Evolutionary conservation across 192 early-diverging fungal species (phyloP).

Genomic region (Geranomyces michiganensis): DNA sequence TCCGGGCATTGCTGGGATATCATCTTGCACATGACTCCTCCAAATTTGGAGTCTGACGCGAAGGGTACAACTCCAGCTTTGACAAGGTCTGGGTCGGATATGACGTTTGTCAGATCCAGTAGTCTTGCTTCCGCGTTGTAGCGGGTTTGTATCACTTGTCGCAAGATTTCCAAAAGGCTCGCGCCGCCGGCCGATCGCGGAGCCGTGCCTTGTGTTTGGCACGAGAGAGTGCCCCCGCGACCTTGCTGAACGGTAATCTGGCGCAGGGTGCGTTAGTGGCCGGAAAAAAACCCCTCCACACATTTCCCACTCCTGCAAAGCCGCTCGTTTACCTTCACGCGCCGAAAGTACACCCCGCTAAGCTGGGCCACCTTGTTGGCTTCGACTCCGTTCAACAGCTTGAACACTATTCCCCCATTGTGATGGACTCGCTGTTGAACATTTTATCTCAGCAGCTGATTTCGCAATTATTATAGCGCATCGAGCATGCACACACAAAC

Average conservation of each 20-base stretch:
- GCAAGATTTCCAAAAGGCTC: slow-evolving; percentile 12
- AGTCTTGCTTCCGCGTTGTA: slow-evolving; percentile 33
- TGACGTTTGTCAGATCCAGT: slow-evolving; percentile 33
- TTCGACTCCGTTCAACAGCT: slow-evolving; percentile 5
- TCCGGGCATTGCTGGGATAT: slow-evolving; percentile 45
- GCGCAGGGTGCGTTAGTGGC: background rate
- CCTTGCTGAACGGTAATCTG: background rate
- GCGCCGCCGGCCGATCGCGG: background rate
- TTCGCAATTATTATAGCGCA: background rate
- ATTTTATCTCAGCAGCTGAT: background rate
- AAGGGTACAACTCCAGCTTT: slow-evolving; percentile 30
- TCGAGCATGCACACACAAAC: background rate
- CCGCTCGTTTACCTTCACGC: slow-evolving; percentile 4
- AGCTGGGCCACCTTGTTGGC: slow-evolving; percentile 2
- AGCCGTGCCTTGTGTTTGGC: background rate
- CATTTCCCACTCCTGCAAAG: too few species aligned
- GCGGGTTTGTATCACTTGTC: slow-evolving; percentile 28
- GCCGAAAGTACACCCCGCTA: slow-evolving; percentile 10
- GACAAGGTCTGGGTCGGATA: slow-evolving; percentile 34
- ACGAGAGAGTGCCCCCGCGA: background rate
- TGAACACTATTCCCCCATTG: slow-evolving; percentile 7
- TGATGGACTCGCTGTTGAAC: background rate
- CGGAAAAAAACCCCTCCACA: background rate
- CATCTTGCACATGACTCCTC: slow-evolving; percentile 53
- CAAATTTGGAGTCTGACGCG: slow-evolving; percentile 40